These are phyloP conservation scores for Arthroderma uncinatum DNA, from an alignment of 2,329 filamentous ascomycete species.

Conservation along the genomic window DNA sequence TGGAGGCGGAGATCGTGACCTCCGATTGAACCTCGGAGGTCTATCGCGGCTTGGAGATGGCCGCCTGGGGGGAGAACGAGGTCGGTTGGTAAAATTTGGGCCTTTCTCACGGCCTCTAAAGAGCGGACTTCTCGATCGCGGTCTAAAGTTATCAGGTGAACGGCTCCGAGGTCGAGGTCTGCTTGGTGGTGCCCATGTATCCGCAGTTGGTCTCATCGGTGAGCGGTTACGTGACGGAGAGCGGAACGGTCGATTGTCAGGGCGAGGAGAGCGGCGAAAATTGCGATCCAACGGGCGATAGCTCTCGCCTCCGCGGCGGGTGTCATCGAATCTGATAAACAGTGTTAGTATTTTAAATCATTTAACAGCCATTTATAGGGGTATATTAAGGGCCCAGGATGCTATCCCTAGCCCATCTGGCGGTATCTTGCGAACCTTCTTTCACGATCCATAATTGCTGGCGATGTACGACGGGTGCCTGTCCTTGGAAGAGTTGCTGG, in stretches of 20 bases:
- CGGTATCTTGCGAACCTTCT: conserved; percentile 1
- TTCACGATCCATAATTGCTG: conserved; percentile 2
- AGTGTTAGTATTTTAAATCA: background rate
- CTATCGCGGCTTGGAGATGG: conserved; percentile 34
- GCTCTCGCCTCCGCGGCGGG: conserved; percentile 34
- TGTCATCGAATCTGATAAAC: conserved; percentile 20
- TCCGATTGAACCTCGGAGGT: conserved; percentile 29
- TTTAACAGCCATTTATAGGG: background rate
- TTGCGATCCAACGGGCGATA: conserved; percentile 30
- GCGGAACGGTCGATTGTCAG: conserved; percentile 26
- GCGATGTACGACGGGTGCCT: background rate
- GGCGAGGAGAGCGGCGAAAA: conserved; percentile 27
- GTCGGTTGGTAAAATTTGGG: conserved; percentile 24
- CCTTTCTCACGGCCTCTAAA: conserved; percentile 28
- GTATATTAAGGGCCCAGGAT: background rate
- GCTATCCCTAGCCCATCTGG: background rate
- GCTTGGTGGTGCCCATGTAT: conserved; percentile 33
- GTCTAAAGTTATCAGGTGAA: conserved; percentile 30
- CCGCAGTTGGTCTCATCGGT: conserved; percentile 27
- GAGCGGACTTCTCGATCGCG: conserved; percentile 33
- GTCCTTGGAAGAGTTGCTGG: background rate
- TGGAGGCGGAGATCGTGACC: conserved; percentile 26
- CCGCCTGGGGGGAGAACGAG: conserved; percentile 30
- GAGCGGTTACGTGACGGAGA: conserved; percentile 31
- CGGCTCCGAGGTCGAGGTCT: conserved; percentile 32